phyloP scores from a whole-genome alignment of 306 rosid species.

The Styphnolobium japonicum region DNA sequence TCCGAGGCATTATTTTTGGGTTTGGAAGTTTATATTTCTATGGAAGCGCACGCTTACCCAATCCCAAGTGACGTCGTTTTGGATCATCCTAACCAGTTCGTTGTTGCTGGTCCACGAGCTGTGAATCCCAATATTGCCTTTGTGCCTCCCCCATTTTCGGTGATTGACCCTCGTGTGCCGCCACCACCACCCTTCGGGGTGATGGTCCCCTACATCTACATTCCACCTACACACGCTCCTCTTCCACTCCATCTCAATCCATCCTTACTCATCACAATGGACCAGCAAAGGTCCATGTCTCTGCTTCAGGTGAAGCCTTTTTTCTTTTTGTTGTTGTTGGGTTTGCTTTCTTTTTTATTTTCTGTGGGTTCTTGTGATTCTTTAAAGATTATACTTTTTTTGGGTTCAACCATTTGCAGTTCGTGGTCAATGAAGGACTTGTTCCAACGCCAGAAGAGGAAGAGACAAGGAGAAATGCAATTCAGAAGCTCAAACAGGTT shows the following conservation, averaged over 20 bases:
- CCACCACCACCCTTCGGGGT: conserved; percentile 9
- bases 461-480: conserved; percentile 26
- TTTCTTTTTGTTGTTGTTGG: background rate
- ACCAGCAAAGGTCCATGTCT: conserved; percentile 36
- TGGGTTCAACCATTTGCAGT: conserved; percentile 24
- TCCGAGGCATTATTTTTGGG: conserved; percentile 26
- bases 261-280: conserved; percentile 17
- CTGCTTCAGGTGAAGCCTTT: conserved; percentile 32
- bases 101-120: background rate
- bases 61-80: conserved; percentile 25
- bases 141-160: conserved; percentile 12
- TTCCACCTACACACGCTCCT: no score
- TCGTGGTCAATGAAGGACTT: conserved; percentile 38
- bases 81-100: background rate
- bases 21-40: conserved; percentile 24
- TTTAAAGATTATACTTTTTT: background rate
- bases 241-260: conserved; percentile 11
- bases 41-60: conserved; percentile 22
- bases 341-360: background rate
- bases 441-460: conserved; percentile 36
- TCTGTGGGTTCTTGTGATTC: background rate
- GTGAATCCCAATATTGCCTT: background rate
- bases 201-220: background rate
- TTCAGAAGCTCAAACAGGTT: conserved; percentile 46
- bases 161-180: background rate